A percentile compares a stretch with the other conserved stretches of the same genome.
phyloP scores from a whole-genome alignment of 2,329 filamentous ascomycete genomes.

The Cordyceps cicadae region DNA sequence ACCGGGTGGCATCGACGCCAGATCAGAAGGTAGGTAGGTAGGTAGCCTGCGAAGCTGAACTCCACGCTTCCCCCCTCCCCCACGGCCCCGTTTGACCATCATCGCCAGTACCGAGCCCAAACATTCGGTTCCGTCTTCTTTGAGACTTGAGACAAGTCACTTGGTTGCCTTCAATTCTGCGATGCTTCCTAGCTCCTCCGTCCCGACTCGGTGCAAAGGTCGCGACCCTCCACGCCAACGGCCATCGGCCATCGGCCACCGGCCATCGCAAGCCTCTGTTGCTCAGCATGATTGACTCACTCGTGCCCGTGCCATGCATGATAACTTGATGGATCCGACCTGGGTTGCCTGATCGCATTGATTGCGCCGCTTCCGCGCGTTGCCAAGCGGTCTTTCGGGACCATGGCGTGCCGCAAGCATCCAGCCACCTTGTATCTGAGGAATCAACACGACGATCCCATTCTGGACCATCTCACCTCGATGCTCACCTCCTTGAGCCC shows the following conservation, averaged over 20 bases:
- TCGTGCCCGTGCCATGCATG: neutral
- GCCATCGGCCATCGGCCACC: neutral
- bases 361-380: neutral
- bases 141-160: neutral
- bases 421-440: neutral
- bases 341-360: neutral
- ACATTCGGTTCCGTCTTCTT: neutral
- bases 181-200: neutral
- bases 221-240: neutral
- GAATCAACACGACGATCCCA: neutral
- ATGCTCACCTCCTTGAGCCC: neutral
- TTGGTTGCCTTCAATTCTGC: neutral
- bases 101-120: neutral
- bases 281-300: neutral
- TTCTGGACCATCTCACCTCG: neutral
- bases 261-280: neutral
- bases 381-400: neutral
- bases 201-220: neutral
- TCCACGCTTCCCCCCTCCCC: neutral
- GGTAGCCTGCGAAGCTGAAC: constrained; percentile 5
- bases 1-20: neutral
- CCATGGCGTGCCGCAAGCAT: neutral
- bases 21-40: too few relatives aligned
- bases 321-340: neutral
- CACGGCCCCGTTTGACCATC: neutral